Base-by-base conservation (phyloP, 192 early-diverging fungal species). In the Paraglomus brasilianum region DNA sequence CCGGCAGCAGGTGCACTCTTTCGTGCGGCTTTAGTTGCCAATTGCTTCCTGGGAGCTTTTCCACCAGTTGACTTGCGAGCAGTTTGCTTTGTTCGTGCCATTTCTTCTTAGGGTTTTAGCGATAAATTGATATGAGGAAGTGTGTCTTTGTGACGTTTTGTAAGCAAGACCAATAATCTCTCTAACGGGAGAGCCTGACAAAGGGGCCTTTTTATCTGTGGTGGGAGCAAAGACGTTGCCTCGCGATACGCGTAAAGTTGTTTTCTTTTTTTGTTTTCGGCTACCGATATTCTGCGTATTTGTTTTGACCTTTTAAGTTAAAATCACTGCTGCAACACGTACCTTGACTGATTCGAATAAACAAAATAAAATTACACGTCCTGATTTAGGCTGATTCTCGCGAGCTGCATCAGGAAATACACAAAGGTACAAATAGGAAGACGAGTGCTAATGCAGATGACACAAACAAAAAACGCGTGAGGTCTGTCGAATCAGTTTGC, bases 21-120 rank as follows among this genome's bases (percentile, higher is more conserved):
- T 85, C 95, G 92, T 22, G 97, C 96, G 38, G 92, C 94, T 86
- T 93, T 94, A 80, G 93, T 94, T 62, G 93, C 93, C 62, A 92
- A 87, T 82, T 95, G 95, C 87, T 97, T 98, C 74, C 96, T 89
- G 52, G 97, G 97, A 22, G 97, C 97, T 82, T 98, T 98, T 75
- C 97, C 97, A 80, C 97, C 97, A 67, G 97, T 98, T 51, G 95
- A 97, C 83, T 98, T 98, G 81, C 96, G 92, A 47, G 96, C 95
- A 53, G 95, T 98, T 81, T 98, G 96, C 85, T 96, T 84, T 57
- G 83, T 84, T 74, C 83, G 80, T 50, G 81, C 83, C 83, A 85
- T 85, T 75, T 78, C 70, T 76, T 76, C 19, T 79, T 50, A 22
- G 30, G 24, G 75, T 22, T 14, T 14, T 13, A 19, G 1, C 1